Base-by-base conservation (phyloP, 257 asterid genomes). In the Gentiana macrophylla region DNA sequence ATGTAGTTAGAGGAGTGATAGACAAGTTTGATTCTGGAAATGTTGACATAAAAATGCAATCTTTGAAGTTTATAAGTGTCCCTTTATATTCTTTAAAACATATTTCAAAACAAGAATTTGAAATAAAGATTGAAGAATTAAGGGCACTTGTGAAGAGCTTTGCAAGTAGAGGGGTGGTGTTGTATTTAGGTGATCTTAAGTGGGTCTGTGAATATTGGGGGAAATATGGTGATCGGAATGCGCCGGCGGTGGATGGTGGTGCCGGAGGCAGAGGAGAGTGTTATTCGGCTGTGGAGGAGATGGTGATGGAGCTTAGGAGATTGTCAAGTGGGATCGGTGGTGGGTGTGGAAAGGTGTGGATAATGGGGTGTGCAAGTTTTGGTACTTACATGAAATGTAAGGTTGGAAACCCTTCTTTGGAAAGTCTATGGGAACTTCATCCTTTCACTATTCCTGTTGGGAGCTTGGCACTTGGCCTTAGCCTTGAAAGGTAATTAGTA, bases 141-240 rank as follows among this genome's bases (percentile, higher is more conserved):
- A 89, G 92, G 43, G 66, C 86, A 37, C 75, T 86, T 4, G 86
- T 89, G 35, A 84, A 76, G 56, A 79, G 85, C 44, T 77, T 70
- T 49, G 66, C 64, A 0, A 65, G 70, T 41, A 71, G 85, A 59
- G 97, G 97, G 53, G 81, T 86, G 3, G 97, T 89, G n/a, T 56
- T 89, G 71, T 89, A 86, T 45, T 72, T 89, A 52, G 97, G 95
- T 4, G 87, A 89, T 66, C 83, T 89, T 32, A 81, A 71, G 49
- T 86, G 93, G 94, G 87, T 89, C 8, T 82, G 94, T 0, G 89
- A 78, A n/a, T 84, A 78, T 63, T 86, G 97, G 95, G 77, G 84
- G 6, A 72, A 79, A 55, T 67, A 69, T 60, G 77, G 79, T n/a
- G 83, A 77, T n/a, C 74, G 72, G 64, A 67, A 65, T 32, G 64